Percentiles rank a stretch among this genome's conserved stretches.
Conservation (phyloP, 2,329 filamentous ascomycete species). For the Pezicula carpinea region DNA sequence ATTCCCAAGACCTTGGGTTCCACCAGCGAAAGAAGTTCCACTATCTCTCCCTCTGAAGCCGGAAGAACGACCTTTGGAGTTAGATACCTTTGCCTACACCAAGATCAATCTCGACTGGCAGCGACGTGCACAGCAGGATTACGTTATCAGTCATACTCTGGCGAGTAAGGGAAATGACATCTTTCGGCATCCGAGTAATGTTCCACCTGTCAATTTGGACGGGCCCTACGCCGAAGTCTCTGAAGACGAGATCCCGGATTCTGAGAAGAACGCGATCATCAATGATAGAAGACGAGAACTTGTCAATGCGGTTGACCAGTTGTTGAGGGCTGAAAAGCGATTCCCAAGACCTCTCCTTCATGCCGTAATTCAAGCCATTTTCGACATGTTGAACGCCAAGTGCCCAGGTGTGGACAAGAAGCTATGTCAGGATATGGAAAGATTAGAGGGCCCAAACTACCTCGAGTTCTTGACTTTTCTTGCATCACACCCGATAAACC, state of each 20-base stretch:
- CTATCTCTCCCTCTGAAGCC: slow-evolving; percentile 19
- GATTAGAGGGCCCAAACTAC: too few relatives aligned
- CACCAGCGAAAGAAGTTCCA: slow-evolving; percentile 14
- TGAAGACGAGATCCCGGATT: too few relatives aligned
- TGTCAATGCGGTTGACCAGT: too few relatives aligned
- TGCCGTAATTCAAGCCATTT: too few relatives aligned
- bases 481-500: too few relatives aligned
- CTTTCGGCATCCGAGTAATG: background rate
- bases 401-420: too few relatives aligned
- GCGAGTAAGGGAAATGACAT: background rate
- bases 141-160: background rate
- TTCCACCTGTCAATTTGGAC: background rate
- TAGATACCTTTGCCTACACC: slow-evolving; percentile 20
- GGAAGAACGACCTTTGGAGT: slow-evolving; percentile 19
- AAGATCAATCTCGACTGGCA: slow-evolving; percentile 17
- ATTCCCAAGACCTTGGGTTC: slow-evolving; percentile 8
- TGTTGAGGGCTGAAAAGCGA: too few relatives aligned
- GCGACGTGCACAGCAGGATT: slow-evolving; percentile 17
- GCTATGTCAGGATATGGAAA: too few relatives aligned
- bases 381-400: too few relatives aligned
- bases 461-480: too few relatives aligned
- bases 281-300: background rate
- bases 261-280: too few relatives aligned
- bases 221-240: background rate
- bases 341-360: too few relatives aligned